Conservation (phyloP, 306 rosid genomes). For the Elaeagnus macrophylla region DNA sequence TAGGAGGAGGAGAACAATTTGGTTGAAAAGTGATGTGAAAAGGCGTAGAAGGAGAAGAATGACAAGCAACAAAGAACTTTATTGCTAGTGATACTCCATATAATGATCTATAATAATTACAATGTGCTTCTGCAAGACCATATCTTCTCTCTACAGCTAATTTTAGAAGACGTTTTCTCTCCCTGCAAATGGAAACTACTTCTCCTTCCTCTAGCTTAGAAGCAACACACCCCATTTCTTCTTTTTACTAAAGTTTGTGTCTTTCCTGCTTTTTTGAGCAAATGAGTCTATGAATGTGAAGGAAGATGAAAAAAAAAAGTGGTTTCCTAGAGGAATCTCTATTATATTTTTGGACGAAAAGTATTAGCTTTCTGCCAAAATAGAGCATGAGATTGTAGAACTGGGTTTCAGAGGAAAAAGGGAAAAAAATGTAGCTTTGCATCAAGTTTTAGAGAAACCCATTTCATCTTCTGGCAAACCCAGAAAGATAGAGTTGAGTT, state of each 20-base stretch:
- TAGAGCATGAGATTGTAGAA: constrained; percentile 20
- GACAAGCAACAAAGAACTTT: constrained; percentile 75
- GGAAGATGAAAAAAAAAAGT: constrained; percentile 31
- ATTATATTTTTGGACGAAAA: constrained; percentile 28
- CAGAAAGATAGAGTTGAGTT: constrained; percentile 3
- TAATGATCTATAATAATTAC: constrained; percentile 63
- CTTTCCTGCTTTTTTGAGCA: constrained; percentile 18
- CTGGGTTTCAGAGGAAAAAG: constrained; percentile 25
- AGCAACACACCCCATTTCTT: constrained; percentile 80
- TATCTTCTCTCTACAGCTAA: constrained; percentile 75
- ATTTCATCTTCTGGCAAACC: constrained; percentile 20
- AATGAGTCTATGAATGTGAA: constrained; percentile 11
- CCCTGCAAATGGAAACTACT: constrained; percentile 72
- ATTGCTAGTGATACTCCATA: constrained; percentile 72
- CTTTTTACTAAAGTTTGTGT: constrained; percentile 13
- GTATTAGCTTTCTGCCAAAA: constrained; percentile 26
- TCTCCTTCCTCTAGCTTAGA: constrained; percentile 90
- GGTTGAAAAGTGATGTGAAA: constrained; percentile 86
- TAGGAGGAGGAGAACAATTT: constrained; percentile 32
- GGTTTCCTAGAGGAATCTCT: constrained; percentile 31
- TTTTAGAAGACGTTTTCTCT: constrained; percentile 69
- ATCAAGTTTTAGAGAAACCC: constrained; percentile 23
- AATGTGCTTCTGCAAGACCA: constrained; percentile 85
- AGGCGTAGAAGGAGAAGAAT: constrained; percentile 74
- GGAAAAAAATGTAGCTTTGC: constrained; percentile 25